A percentile compares a stretch with the other conserved stretches of the same genome.
phyloP scores from a whole-genome alignment of 495 filamentous ascomycete genomes.

The Hypoxylon trugodes region DNA sequence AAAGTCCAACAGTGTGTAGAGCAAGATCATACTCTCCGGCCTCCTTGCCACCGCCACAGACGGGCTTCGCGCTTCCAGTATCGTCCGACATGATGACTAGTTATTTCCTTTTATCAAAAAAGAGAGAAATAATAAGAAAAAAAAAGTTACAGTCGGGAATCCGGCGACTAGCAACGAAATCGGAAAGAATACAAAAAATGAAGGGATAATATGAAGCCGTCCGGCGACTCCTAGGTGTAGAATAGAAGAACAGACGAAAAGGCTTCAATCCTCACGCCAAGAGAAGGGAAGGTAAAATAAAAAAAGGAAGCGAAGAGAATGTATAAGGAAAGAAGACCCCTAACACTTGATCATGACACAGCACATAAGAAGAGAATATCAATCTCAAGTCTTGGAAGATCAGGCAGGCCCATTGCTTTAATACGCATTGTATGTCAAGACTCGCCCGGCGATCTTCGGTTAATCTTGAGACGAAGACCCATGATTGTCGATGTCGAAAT shows the following conservation, averaged over 20 bases:
- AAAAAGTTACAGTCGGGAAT: constrained; percentile 15
- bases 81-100: constrained; percentile 25
- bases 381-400: constrained; percentile 46
- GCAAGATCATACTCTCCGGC: constrained; percentile 58
- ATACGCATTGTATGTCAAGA: constrained; percentile 37
- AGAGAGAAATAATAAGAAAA: constrained; percentile 16
- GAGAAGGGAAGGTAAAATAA: constrained; percentile 34
- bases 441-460: constrained; percentile 26
- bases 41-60: constrained; percentile 53
- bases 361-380: constrained; percentile 29
- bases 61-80: constrained; percentile 50
- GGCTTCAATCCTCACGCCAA: constrained; percentile 43
- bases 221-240: constrained; percentile 41
- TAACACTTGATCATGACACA: constrained; percentile 30
- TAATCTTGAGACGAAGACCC: constrained; percentile 32
- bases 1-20: constrained; percentile 57
- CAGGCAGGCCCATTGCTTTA: constrained; percentile 26
- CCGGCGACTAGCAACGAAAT: constrained; percentile 24
- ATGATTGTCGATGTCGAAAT: constrained; percentile 20
- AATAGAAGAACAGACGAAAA: constrained; percentile 41
- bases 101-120: constrained; percentile 2
- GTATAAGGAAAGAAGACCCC: constrained; percentile 25
- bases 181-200: constrained; percentile 12
- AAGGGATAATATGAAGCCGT: constrained; percentile 39
- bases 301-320: constrained; percentile 26